These are phyloP conservation scores for Entrophospora sp. DNA, from an alignment of 192 early-diverging fungal species.

Conservation along the genomic window DNA sequence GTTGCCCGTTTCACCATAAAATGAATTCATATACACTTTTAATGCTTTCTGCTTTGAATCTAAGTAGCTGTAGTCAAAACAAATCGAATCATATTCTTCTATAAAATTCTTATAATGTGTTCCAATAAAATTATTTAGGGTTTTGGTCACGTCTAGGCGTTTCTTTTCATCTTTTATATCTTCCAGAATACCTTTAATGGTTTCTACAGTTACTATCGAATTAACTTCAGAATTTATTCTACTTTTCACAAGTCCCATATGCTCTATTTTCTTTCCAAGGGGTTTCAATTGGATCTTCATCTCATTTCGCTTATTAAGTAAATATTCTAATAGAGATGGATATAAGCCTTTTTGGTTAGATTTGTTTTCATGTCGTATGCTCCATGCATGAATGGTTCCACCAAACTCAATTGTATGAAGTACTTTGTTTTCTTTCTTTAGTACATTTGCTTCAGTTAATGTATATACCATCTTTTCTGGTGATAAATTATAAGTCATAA, in stretches of 20 bases:
- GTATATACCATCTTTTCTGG: not conserved
- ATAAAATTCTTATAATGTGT: not conserved
- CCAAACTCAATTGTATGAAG: not conserved
- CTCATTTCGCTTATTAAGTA: not conserved
- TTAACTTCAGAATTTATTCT: not conserved
- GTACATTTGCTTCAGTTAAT: not conserved
- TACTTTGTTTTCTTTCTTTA: not conserved
- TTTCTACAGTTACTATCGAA: not conserved
- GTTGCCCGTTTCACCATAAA: slow-evolving; percentile 1
- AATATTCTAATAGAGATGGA: not conserved
- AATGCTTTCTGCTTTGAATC: not conserved
- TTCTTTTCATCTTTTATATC: not conserved
- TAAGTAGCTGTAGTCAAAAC: not conserved
- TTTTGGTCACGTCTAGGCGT: not conserved
- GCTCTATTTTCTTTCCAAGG: not conserved
- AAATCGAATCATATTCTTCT: not conserved
- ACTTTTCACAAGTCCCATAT: not conserved
- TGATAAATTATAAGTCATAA: not conserved
- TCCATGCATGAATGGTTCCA: not conserved
- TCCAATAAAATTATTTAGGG: not conserved
- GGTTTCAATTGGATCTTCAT: not conserved
- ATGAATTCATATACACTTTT: slow-evolving; percentile 6
- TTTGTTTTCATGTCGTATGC: not conserved
- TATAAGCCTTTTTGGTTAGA: not conserved
- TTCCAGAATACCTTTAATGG: not conserved